Percentiles rank a stretch among this genome's conserved stretches.
Conservation (phyloP, 805 yeast genomes). For the Saturnispora quitensis region DNA sequence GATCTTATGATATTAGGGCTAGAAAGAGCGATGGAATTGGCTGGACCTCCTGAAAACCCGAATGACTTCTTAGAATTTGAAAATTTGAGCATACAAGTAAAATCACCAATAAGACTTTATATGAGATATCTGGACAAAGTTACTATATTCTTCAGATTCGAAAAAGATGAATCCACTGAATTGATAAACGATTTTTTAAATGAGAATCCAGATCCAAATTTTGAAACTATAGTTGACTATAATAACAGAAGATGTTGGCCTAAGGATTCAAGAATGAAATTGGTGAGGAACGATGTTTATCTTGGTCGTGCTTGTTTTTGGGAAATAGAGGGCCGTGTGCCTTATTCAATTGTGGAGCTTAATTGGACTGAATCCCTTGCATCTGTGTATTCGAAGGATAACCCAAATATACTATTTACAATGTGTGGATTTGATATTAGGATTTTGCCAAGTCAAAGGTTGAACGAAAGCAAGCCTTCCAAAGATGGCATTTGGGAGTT, state of each 20-base stretch:
- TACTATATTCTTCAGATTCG: slow-evolving; percentile 69
- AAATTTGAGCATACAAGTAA: slow-evolving; percentile 45
- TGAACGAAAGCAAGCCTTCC: slow-evolving; percentile 37
- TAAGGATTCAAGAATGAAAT: slow-evolving; percentile 78
- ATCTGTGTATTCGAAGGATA: slow-evolving; percentile 84
- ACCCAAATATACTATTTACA: slow-evolving; percentile 78
- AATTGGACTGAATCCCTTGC: slow-evolving; percentile 76
- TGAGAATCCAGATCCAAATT: slow-evolving; percentile 89
- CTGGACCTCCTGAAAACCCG: slow-evolving; percentile 66
- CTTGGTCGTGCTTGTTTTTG: slow-evolving; percentile 87
- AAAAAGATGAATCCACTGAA: slow-evolving; percentile 63
- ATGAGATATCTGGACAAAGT: slow-evolving; percentile 77
- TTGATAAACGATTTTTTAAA: slow-evolving; percentile 65
- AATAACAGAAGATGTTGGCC: slow-evolving; percentile 95
- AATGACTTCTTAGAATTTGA: slow-evolving; percentile 72
- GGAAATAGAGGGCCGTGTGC: slow-evolving; percentile 78
- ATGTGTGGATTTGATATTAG: slow-evolving; percentile 96
- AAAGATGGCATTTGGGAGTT: slow-evolving; percentile 91
- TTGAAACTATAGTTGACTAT: slow-evolving; percentile 77
- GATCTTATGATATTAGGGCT: slow-evolving; percentile 79
- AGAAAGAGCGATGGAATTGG: slow-evolving; percentile 79
- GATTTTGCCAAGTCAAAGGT: slow-evolving; percentile 65
- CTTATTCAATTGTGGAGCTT: slow-evolving; percentile 60
- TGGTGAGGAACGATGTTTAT: slow-evolving; percentile 85
- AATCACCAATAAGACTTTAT: slow-evolving; percentile 73